Percentiles rank a stretch among this genome's conserved stretches.
These are phyloP conservation scores for Lanmaoa rubissima DNA, from an alignment of 768 basidiomycete species.

Conservation along the genomic window DNA sequence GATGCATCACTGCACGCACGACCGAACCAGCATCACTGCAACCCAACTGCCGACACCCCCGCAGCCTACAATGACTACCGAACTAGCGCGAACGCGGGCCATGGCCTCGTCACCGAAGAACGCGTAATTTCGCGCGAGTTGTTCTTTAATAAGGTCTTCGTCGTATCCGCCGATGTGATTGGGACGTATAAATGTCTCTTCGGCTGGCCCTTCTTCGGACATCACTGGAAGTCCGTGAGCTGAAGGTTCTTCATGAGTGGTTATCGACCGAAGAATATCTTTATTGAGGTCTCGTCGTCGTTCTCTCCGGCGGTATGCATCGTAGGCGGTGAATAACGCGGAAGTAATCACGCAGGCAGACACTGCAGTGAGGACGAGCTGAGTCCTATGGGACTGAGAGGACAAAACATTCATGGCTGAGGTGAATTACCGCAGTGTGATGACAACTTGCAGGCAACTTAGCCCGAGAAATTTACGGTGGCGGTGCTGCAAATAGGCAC, in stretches of 20 bases:
- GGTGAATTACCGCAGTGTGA: neutral
- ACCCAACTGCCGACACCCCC: conserved; percentile 98
- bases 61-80: conserved; percentile 88
- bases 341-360: conserved; percentile 64
- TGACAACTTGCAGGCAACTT: no score
- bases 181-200: conserved; percentile 20
- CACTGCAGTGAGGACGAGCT: conserved; percentile 64
- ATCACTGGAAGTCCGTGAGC: neutral
- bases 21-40: conserved; percentile 88
- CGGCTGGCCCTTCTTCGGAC: conserved; percentile 2
- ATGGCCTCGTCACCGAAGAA: conserved; percentile 93
- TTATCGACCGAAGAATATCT: conserved; percentile 54
- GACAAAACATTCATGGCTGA: conserved; percentile 24
- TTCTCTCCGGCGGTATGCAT: conserved; percentile 43
- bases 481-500: no score
- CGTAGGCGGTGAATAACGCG: conserved; percentile 57
- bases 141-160: conserved; percentile 83
- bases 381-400: conserved; percentile 53
- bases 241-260: conserved; percentile 17
- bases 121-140: conserved; percentile 90
- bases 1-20: conserved; percentile 49
- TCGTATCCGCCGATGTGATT: conserved; percentile 44
- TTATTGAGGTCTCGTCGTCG: conserved; percentile 56
- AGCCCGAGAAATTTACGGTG: no score
- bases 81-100: conserved; percentile 67